phyloP scores from a whole-genome alignment of 352 stramenopile genomes.

The Peronosclerospora sorghi region DNA sequence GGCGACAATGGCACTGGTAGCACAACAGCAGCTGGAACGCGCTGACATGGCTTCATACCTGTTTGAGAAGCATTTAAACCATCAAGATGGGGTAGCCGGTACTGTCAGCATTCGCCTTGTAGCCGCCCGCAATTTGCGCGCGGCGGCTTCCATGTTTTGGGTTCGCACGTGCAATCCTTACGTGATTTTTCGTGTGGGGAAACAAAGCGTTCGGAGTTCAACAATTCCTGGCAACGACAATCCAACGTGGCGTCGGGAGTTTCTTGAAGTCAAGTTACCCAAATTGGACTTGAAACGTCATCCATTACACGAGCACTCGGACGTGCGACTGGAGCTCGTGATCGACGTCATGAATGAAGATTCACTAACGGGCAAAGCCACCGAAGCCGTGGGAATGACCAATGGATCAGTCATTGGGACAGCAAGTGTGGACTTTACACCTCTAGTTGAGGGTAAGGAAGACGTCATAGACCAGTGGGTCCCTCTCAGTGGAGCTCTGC shows the following conservation, averaged over 20 bases:
- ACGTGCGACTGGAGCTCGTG: slow-evolving; percentile 60
- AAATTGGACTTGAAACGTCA: slow-evolving; percentile 54
- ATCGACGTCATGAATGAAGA: slow-evolving; percentile 80
- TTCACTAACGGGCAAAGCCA: slow-evolving; percentile 61
- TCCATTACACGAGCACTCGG: slow-evolving; percentile 50
- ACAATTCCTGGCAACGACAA: slow-evolving; percentile 67
- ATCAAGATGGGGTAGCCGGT: slow-evolving; percentile 64
- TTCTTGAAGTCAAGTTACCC: slow-evolving; percentile 62
- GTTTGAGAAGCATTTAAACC: slow-evolving; percentile 67
- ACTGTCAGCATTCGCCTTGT: slow-evolving; percentile 63
- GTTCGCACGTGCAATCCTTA: slow-evolving; percentile 74
- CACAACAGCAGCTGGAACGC: slow-evolving; percentile 24
- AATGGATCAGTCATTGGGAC: slow-evolving; percentile 71
- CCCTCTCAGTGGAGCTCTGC: slow-evolving; percentile 40
- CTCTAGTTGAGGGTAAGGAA: slow-evolving; percentile 62
- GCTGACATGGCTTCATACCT: slow-evolving; percentile 45
- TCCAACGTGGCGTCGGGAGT: slow-evolving; percentile 59
- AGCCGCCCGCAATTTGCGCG: slow-evolving; percentile 56
- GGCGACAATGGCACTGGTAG: slow-evolving; percentile 22
- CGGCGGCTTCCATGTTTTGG: slow-evolving; percentile 73
- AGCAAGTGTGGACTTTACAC: slow-evolving; percentile 52
- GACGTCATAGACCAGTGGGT: slow-evolving; percentile 75
- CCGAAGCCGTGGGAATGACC: slow-evolving; percentile 64
- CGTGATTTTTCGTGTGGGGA: slow-evolving; percentile 74
- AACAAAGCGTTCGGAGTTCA: slow-evolving; percentile 50